These are phyloP conservation scores for Entomortierella parvispora DNA, from an alignment of 192 early-diverging fungal species.

Conservation along the genomic window DNA sequence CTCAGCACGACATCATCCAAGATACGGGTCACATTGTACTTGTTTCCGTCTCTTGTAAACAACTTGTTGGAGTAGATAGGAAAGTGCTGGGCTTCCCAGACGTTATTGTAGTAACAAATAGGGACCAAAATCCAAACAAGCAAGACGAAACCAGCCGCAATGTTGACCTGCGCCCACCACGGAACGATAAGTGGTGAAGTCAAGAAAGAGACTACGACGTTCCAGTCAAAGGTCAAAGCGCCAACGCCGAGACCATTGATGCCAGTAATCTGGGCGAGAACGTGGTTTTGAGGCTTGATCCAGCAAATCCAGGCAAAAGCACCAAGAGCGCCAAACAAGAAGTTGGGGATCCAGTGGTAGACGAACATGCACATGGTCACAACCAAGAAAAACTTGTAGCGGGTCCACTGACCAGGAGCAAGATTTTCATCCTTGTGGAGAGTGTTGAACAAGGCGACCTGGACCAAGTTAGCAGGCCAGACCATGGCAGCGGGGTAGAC, in stretches of 20 bases:
- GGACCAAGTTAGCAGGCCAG: conserved; percentile 85
- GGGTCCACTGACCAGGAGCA: conserved; percentile 58
- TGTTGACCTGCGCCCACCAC: conserved; percentile 72
- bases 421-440: conserved; percentile 55
- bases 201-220: conserved; percentile 51
- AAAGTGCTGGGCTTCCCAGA: conserved; percentile 59
- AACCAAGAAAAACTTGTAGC: conserved; percentile 54
- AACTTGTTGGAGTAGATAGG: conserved; percentile 52
- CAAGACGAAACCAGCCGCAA: conserved; percentile 66
- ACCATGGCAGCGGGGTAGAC: conserved; percentile 88
- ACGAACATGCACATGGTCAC: conserved; percentile 54
- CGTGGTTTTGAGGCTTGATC: conserved; percentile 24
- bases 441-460: conserved; percentile 59
- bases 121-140: conserved; percentile 78
- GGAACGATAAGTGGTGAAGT: conserved; percentile 44
- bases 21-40: conserved; percentile 41
- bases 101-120: conserved; percentile 69
- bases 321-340: conserved; percentile 51
- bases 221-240: conserved; percentile 79
- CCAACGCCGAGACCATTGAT: conserved; percentile 73
- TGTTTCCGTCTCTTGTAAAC: conserved; percentile 34
- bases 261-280: conserved; percentile 53
- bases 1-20: conserved; percentile 53
- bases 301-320: conserved; percentile 47
- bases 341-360: conserved; percentile 40